A percentile compares a stretch with the other conserved stretches of the same genome.
These are phyloP conservation scores for Coprinopsis cinerea DNA, from an alignment of 768 basidiomycete species.

Conservation along the genomic window DNA sequence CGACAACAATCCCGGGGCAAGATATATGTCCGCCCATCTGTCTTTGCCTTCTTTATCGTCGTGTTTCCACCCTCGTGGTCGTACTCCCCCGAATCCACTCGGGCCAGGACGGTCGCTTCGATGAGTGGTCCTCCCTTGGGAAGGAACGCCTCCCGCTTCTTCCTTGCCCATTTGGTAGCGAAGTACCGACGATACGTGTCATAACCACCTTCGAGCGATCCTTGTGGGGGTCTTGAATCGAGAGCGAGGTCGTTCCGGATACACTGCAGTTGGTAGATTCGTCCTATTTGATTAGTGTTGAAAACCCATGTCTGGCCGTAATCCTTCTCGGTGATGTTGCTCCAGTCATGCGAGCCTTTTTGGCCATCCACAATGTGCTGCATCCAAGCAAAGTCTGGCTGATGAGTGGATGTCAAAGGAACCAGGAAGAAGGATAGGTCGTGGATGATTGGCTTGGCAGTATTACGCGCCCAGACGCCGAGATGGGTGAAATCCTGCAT, in stretches of 20 bases:
- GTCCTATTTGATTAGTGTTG: conserved; percentile 50
- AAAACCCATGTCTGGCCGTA: conserved; percentile 48
- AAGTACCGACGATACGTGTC: conserved; percentile 59
- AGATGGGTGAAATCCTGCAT: conserved; percentile 64
- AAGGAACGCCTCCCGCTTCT: conserved; percentile 35
- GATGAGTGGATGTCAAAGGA: conserved; percentile 45
- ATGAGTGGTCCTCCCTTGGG: conserved; percentile 56
- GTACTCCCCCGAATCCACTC: conserved; percentile 37
- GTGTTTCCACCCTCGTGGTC: conserved; percentile 14
- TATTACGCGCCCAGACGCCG: conserved; percentile 59
- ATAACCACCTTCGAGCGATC: conserved; percentile 40
- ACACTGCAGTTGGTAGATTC: conserved; percentile 46
- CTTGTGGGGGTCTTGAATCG: conserved; percentile 47
- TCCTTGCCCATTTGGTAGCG: conserved; percentile 47
- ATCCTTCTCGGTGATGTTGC: conserved; percentile 39
- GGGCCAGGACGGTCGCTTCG: conserved; percentile 43
- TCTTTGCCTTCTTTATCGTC: background rate
- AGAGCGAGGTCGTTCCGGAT: conserved; percentile 66
- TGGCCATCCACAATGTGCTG: conserved; percentile 42
- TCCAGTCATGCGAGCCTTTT: conserved; percentile 52
- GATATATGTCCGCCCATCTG: background rate
- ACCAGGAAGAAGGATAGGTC: conserved; percentile 60
- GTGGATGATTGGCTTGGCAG: conserved; percentile 45
- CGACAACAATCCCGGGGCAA: conserved; percentile 44
- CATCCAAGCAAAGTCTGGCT: conserved; percentile 57